These are phyloP conservation scores for Rosa multiflora DNA, from an alignment of 306 rosid genomes.

Conservation along the genomic window DNA sequence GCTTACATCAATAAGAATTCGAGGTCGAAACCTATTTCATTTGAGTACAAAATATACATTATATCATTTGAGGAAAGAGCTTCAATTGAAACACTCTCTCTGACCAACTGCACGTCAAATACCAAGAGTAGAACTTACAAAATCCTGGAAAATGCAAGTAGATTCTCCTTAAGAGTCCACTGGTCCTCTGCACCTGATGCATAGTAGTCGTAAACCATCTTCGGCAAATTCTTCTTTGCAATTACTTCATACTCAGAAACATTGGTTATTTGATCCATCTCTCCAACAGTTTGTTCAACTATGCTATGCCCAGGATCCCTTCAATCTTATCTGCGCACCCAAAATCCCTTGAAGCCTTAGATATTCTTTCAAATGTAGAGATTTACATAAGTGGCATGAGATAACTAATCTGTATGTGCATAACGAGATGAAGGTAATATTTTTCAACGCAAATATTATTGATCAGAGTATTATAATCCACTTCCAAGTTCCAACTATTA, in stretches of 20 bases:
- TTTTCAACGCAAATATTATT: no score
- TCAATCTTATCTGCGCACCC: background rate
- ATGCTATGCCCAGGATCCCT: conserved; percentile 14
- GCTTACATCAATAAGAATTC: conserved; percentile 79
- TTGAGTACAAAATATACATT: background rate
- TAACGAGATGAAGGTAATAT: background rate
- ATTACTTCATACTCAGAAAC: conserved; percentile 74
- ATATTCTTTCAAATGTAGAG: background rate
- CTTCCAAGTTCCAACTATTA: background rate
- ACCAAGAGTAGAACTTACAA: conserved; percentile 42
- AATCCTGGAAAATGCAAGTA: conserved; percentile 84
- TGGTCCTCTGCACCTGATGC: conserved; percentile 97
- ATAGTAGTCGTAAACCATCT: conserved; percentile 87
- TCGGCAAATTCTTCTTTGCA: conserved; percentile 82
- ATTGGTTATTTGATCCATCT: conserved; percentile 80
- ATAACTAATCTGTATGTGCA: background rate
- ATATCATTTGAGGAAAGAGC: conserved; percentile 3
- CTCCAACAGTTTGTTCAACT: conserved; percentile 1
- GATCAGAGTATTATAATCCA: background rate
- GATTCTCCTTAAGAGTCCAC: conserved; percentile 83
- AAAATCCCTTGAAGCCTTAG: background rate
- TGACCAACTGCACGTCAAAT: background rate
- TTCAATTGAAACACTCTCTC: background rate
- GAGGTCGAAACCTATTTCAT: conserved; percentile 80
- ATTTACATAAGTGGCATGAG: background rate